Evolutionary conservation across 2,329 filamentous ascomycete species (phyloP).

Genomic region (Diaporthe citriasiana): DNA sequence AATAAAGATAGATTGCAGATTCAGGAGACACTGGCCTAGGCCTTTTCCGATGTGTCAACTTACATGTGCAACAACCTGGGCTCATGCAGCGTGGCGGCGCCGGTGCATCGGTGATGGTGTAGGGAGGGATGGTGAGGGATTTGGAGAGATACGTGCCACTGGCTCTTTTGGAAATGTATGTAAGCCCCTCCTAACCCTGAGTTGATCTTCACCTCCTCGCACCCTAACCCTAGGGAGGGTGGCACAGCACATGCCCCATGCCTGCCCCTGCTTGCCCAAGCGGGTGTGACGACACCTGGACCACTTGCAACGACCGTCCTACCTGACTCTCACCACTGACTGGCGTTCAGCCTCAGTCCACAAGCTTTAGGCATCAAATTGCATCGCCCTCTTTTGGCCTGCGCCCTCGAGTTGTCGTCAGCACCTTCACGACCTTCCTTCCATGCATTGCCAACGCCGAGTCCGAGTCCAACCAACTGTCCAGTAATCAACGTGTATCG

Average conservation of each 20-base stretch:
- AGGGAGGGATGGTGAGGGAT: neutral
- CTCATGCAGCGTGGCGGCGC: slow-evolving; percentile 1
- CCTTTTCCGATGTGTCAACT: slow-evolving; percentile 20
- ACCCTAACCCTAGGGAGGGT: neutral
- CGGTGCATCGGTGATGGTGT: neutral
- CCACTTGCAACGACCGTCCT: slow-evolving; percentile 1
- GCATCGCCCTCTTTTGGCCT: neutral
- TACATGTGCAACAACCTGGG: slow-evolving; percentile 12
- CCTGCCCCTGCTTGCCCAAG: slow-evolving; percentile 9
- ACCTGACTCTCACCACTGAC: slow-evolving; percentile 2
- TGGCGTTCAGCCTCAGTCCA: neutral
- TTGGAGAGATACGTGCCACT: slow-evolving; percentile 7
- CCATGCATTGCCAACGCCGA: slow-evolving; percentile 11
- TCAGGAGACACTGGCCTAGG: neutral
- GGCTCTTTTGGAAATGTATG: neutral
- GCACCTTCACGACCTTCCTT: neutral
- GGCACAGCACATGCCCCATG: slow-evolving; percentile 6
- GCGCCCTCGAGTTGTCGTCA: slow-evolving; percentile 4
- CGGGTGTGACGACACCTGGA: slow-evolving; percentile 28
- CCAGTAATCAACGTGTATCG: slow-evolving; percentile 21
- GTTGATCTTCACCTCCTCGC: accelerated
- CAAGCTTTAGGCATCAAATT: slow-evolving; percentile 30
- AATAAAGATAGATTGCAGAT: slow-evolving; percentile 26
- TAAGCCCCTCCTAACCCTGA: neutral
- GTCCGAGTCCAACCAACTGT: neutral